Base-by-base conservation (phyloP, 495 filamentous ascomycete genomes). In the Evansstolkia leycettana region DNA sequence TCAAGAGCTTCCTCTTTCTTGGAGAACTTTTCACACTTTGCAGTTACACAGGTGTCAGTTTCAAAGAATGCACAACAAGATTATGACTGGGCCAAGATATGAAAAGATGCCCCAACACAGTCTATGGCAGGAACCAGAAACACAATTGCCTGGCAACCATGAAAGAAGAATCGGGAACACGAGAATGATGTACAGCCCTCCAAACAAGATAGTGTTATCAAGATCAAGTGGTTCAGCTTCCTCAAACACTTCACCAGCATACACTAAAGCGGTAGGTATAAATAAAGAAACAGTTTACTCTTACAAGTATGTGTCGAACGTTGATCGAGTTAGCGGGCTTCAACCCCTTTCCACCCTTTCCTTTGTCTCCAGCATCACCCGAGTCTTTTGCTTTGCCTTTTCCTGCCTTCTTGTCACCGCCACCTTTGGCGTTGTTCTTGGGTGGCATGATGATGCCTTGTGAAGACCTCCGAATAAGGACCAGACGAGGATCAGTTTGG, bases 1-100 rank as follows among this genome's bases (percentile, higher is more conserved):
- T 75, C 70, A 5, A 94, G 54, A 0, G 86, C 88, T 54, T 90
- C 83, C 62, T 94, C 84, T 52, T 88, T 92, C 59, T 82, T 87
- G 28, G 71, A 64, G 56, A 87, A 75, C 57, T 95, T 95, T 52
- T 84, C 82, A 52, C 87, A 94, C 82, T 85, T 7, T n/a, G 7
- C 24, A n/a, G n/a, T n/a, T n/a, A n/a, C n/a, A n/a, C n/a, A n/a
- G n/a, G n/a, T n/a, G n/a, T n/a, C n/a, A n/a, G n/a, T n/a, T n/a
- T n/a, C n/a, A n/a, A n/a, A n/a, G n/a, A n/a, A n/a, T n/a, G n/a
- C n/a, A n/a, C n/a, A n/a, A n/a, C n/a, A n/a, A n/a, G n/a, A n/a
- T n/a, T n/a, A n/a, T n/a, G n/a, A n/a, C n/a, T n/a, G n/a, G n/a
- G n/a, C n/a, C n/a, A n/a, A n/a, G n/a, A n/a, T n/a, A n/a, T n/a